phyloP scores from a whole-genome alignment of 129 eudicot species.

The sunflower (Helianthus annuus) region DNA sequence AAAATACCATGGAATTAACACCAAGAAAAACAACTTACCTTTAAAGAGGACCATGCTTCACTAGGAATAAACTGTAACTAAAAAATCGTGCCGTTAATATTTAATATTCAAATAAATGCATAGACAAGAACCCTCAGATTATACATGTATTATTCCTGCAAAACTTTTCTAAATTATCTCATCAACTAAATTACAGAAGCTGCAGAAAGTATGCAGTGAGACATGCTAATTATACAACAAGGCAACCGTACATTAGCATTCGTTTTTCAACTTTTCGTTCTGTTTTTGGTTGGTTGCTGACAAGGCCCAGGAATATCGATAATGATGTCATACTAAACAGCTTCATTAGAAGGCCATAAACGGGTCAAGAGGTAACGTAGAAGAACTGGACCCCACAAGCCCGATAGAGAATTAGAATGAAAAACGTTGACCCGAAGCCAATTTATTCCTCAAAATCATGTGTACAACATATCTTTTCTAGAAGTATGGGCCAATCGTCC shows the following conservation, averaged over 20 bases:
- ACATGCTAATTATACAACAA: constrained; percentile 73
- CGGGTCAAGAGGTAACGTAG: constrained; percentile 31
- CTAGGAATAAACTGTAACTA: constrained; percentile 16
- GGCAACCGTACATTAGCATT: constrained; percentile 47
- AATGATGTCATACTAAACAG: constrained; percentile 8
- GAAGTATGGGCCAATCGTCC: constrained; percentile 81
- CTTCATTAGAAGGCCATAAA: constrained; percentile 27
- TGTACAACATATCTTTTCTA: constrained; percentile 79
- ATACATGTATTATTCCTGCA: constrained; percentile 71
- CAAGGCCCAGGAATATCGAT: constrained; percentile 27
- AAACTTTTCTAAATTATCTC: constrained; percentile 70
- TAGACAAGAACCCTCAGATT: constrained; percentile 53
- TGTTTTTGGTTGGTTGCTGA: constrained; percentile 49
- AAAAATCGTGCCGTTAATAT: constrained; percentile 45
- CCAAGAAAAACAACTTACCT: constrained; percentile 12
- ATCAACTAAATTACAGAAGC: constrained; percentile 58
- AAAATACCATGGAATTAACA: constrained; percentile 7
- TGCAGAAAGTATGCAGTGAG: constrained; percentile 44
- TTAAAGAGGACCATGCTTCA: constrained; percentile 12
- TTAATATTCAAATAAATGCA: constrained; percentile 43
- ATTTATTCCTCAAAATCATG: constrained; percentile 56
- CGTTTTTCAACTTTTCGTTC: constrained; percentile 26
- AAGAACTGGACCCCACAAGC: constrained; percentile 32
- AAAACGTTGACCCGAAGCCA: constrained; percentile 17
- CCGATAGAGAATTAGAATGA: constrained; percentile 9